These are phyloP conservation scores for Daldinia childiae DNA, from an alignment of 495 filamentous ascomycete species.

Conservation along the genomic window DNA sequence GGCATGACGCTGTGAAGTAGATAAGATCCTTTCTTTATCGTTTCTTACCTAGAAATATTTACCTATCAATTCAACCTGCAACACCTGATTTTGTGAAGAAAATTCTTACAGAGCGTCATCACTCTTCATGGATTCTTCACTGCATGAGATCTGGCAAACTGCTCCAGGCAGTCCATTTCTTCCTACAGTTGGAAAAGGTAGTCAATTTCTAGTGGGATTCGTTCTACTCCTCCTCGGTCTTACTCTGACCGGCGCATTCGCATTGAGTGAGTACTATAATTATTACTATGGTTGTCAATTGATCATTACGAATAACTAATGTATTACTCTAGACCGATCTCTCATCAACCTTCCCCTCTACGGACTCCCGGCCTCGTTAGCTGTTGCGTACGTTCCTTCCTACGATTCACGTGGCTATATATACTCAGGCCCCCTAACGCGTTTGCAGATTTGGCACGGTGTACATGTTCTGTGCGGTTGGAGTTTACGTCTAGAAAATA, in stretches of 20 bases:
- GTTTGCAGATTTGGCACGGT: constrained; percentile 85
- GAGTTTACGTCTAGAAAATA: constrained; percentile 91
- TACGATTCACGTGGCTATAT: not conserved
- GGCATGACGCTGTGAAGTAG: constrained; percentile 21
- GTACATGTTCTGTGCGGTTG: constrained; percentile 97
- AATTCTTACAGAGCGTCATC: not conserved
- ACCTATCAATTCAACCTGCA: not conserved
- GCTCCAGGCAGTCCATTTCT: constrained; percentile 83
- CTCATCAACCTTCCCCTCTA: constrained; percentile 77
- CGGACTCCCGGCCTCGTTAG: constrained; percentile 86
- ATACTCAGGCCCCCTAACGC: constrained; percentile 36
- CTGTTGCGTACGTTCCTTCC: constrained; percentile 77
- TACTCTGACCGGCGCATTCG: constrained; percentile 75
- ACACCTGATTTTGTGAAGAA: constrained; percentile 4
- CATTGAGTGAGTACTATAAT: constrained; percentile 72
- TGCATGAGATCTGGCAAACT: constrained; percentile 90
- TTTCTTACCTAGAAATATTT: not conserved
- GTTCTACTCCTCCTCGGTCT: constrained; percentile 74
- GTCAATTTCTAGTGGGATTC: constrained; percentile 86
- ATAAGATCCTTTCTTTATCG: not conserved
- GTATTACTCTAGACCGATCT: constrained; percentile 75
- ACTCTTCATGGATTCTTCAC: constrained; percentile 70
- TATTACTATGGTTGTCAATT: constrained; percentile 18
- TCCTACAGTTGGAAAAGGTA: constrained; percentile 81
- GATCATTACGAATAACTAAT: constrained; percentile 16